Evolutionary conservation across 139 green algal genomes (phyloP), one percentile per base, ranked within the genome.

Genomic region (Chlorella sp.): DNA sequence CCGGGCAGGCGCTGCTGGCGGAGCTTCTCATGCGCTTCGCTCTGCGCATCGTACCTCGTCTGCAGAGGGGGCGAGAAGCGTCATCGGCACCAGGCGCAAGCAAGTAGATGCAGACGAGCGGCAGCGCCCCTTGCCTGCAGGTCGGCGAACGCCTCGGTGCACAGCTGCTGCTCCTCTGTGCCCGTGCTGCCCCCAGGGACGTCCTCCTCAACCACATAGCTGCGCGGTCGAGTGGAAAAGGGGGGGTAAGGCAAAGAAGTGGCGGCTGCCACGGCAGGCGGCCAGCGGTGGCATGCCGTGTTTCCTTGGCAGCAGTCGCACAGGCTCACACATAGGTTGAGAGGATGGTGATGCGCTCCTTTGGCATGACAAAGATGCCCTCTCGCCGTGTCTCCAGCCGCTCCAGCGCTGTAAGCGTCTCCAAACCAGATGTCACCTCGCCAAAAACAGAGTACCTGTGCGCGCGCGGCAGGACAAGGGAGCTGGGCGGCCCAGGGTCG

Each of bases 341-440:
- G 0, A 77, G n/a, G 42, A 97, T 97, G 38, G 72, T 79, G 56
- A 95, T 91, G 6, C 93, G 81, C 58, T 93, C 75, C 43, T 87
- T 76, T 2, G 88, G 87, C 90, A 95, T 94, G 0, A 96, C 93
- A 77, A 98, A 97, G 46, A 97, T 97, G 40, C 94, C 93, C 65
- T 96, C 89, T 3, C 45, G 75, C 11, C 58, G 77, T 0, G 91
- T 97, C 9, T 90, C 83, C 64, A 95, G 36, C 60, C 45, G 35
- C 35, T 97, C 89, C 48, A 98, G 64, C 51, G 86, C 87, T 19
- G 83, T 66, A 38, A 98, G 77, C 12, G 86, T 83, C n/a, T 95
- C 90, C 76, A 94, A 84, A 11, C 93, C 93, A 0, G 78, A 15
- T 12, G 87, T 95, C 23, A 97, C 84, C 67, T 35, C 48, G 65